Percentiles rank a stretch among this genome's conserved stretches.
phyloP scores from a whole-genome alignment of 208 protist genomes.

The Acanthamoeba royreba region DNA sequence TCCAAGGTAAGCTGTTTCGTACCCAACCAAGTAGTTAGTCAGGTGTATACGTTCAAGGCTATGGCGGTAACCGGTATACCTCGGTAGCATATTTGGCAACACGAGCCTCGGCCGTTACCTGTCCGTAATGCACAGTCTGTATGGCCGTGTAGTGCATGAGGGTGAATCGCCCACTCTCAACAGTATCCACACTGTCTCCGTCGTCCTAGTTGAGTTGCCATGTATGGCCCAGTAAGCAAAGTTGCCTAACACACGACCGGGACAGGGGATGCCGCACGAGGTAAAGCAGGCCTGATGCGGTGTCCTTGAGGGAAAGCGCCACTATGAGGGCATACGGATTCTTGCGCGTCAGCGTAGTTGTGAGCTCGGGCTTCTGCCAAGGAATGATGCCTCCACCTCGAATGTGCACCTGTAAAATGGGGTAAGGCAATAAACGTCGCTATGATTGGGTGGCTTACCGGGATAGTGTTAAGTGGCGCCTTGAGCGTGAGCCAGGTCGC shows the following conservation, averaged over 20 bases:
- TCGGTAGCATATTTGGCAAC: neutral
- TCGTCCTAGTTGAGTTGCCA: neutral
- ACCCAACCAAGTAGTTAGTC: no score
- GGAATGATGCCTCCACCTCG: slow-evolving; percentile 36
- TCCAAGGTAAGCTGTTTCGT: neutral
- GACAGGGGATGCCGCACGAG: slow-evolving; percentile 35
- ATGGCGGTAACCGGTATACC: neutral
- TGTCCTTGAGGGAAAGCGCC: slow-evolving; percentile 49
- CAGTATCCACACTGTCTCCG: neutral
- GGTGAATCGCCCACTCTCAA: neutral
- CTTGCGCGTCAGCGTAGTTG: neutral
- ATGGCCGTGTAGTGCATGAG: neutral
- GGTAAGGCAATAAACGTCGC: neutral
- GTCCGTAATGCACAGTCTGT: neutral
- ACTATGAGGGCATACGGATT: slow-evolving; percentile 60
- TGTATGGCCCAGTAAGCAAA: neutral
- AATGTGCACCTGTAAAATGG: neutral
- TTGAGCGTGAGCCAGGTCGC: neutral
- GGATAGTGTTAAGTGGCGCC: slow-evolving; percentile 35
- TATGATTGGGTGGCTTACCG: neutral
- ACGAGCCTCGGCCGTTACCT: neutral
- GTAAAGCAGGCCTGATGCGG: slow-evolving; percentile 66
- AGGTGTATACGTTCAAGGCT: no score
- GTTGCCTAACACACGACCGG: neutral
- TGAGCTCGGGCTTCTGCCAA: neutral